phyloP scores from a whole-genome alignment of 768 basidiomycete species.

The Serendipita indica region DNA sequence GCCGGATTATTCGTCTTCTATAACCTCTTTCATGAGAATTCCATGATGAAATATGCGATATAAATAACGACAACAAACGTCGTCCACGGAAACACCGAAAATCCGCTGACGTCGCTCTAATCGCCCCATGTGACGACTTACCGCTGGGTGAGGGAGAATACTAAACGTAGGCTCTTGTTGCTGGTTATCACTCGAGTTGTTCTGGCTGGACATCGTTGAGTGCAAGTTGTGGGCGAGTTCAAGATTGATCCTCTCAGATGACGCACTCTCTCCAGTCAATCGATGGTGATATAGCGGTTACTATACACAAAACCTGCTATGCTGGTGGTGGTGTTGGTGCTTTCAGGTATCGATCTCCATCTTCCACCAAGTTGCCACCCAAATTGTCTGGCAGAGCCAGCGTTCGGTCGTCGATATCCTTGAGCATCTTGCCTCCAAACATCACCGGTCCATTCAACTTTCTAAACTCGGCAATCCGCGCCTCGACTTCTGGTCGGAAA shows the following conservation, averaged over 20 bases:
- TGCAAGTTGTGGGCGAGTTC: too few relatives aligned
- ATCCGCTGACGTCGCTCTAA: neutral
- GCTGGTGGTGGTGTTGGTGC: neutral
- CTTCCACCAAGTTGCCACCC: conserved; percentile 26
- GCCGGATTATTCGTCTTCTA: conserved; percentile 7
- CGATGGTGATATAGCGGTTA: too few relatives aligned
- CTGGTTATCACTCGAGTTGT: neutral
- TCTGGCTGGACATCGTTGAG: conserved; percentile 1
- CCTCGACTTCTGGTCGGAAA: conserved; percentile 91
- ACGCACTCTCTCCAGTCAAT: too few relatives aligned
- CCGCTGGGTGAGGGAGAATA: neutral
- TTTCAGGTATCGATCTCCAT: neutral
- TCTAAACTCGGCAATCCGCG: conserved; percentile 66
- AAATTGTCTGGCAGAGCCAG: conserved; percentile 64
- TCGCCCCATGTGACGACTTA: too few relatives aligned
- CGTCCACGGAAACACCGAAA: neutral
- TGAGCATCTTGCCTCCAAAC: conserved; percentile 70
- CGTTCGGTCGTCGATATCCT: conserved; percentile 44
- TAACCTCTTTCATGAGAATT: neutral
- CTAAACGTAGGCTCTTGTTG: conserved; percentile 3
- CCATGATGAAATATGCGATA: neutral
- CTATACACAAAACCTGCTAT: too few relatives aligned
- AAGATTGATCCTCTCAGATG: too few relatives aligned
- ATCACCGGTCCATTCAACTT: conserved; percentile 64
- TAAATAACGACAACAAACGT: neutral